Evolutionary conservation across 2,329 filamentous ascomycete species (phyloP).

Genomic region (Cercospora citrullina): DNA sequence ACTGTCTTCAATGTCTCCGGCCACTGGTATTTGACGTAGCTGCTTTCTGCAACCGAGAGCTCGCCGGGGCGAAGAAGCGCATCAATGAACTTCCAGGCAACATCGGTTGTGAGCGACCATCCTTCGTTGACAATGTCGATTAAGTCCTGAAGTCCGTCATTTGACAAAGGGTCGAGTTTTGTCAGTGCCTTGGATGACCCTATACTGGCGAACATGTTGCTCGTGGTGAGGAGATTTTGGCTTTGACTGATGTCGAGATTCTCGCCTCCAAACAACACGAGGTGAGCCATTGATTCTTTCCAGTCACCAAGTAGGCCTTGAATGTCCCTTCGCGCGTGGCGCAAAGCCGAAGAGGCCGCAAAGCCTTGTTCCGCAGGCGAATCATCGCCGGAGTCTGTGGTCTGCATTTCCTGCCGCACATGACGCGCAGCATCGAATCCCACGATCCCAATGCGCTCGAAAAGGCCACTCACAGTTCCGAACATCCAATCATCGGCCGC

Average conservation of each 20-base stretch:
- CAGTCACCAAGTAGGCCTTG: constrained; percentile 33
- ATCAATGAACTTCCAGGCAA: constrained; percentile 57
- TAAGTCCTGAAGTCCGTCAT: constrained; percentile 45
- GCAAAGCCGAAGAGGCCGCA: constrained; percentile 14
- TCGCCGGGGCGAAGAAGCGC: constrained; percentile 49
- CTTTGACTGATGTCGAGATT: constrained; percentile 30
- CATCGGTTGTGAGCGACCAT: constrained; percentile 53
- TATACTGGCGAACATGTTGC: constrained; percentile 20
- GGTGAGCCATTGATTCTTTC: constrained; percentile 32
- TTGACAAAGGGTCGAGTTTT: constrained; percentile 24
- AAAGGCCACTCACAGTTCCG: constrained; percentile 53
- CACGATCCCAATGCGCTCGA: constrained; percentile 54
- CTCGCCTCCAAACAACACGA: constrained; percentile 33
- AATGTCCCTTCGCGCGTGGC: constrained; percentile 29
- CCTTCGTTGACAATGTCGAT: constrained; percentile 48
- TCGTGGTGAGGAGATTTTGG: constrained; percentile 15
- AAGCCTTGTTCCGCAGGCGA: constrained; percentile 4
- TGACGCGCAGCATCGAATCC: constrained; percentile 34
- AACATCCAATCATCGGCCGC: constrained; percentile 61
- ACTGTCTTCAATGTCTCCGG: constrained; percentile 56
- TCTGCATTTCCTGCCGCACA: constrained; percentile 34
- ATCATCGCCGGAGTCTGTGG: background rate
- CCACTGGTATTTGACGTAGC: constrained; percentile 58
- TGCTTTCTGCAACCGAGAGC: constrained; percentile 29
- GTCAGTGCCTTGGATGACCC: constrained; percentile 19